Base-by-base conservation (phyloP, 2,329 filamentous ascomycete species). In the Microascus cirrosus region DNA sequence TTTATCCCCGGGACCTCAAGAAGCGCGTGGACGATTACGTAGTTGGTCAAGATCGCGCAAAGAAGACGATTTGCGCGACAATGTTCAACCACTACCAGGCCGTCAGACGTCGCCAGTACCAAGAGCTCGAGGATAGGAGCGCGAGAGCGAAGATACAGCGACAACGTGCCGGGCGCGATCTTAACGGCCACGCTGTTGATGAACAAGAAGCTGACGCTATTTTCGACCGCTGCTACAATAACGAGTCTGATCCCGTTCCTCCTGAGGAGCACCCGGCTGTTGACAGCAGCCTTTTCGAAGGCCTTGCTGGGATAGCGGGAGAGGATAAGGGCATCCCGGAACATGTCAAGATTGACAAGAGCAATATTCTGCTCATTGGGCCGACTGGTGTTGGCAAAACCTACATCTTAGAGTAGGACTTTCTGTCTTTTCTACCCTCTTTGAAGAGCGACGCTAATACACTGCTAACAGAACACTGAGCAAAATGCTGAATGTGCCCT, bases 21-120 rank as follows among this genome's bases (percentile, higher is more conserved):
- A 85, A 90, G 67, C 88, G 94, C 66, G 84, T 97, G 35, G 94
- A 99, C 69, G 89, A 94, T 68, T 99, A 95, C 69, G 93, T 99
- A 1, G 93, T 99, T 3, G 94, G 93, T 48, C 94, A 99, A 71
- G 90, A 96, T 63, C 84, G 90, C 60, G 91, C 94, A 18, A 94
- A 99, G 78, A 95, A 95, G 71, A 89, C 92, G 15, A 84, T 97
- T 62, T 94, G 90, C 62, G 87, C 93, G 3, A 91, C 93, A 7
- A 89, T 99, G 32, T 96, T 95, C 75, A 96, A 97, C 68, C 94
- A 99, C 69, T 96, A 97, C 68, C 90, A 96, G 71, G 84, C 89
- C 53, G 82, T 96, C 60, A 85, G 92, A 25, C 81, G 90, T 65
- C 79, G 90, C 54, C 83, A 86, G 60, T 83, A 94, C 63, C 84